Evolutionary conservation across 306 rosid species (phyloP).

Genomic region (Fagus sylvatica): DNA sequence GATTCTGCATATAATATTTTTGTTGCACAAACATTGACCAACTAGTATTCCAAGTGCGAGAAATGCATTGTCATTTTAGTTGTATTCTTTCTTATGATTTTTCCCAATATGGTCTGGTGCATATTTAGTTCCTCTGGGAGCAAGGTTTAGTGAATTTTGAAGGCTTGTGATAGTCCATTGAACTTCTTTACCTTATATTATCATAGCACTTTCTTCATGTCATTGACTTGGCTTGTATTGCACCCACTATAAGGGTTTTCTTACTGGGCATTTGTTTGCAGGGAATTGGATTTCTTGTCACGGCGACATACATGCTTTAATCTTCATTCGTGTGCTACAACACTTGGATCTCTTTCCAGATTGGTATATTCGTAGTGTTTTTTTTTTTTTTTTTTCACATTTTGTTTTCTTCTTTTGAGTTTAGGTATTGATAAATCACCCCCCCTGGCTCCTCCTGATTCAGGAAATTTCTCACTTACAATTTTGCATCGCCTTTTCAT

Average conservation of each 20-base stretch:
- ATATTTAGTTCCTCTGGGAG: constrained; percentile 7
- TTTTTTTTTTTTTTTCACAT: neutral
- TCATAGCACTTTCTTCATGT: neutral
- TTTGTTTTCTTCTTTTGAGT: neutral
- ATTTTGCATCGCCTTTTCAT: constrained; percentile 24
- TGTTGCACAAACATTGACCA: neutral
- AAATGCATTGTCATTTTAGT: constrained; percentile 13
- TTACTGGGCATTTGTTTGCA: constrained; percentile 33
- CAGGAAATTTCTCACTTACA: constrained; percentile 6
- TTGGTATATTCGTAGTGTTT: constrained; percentile 53
- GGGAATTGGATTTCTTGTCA: constrained; percentile 92
- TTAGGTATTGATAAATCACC: neutral
- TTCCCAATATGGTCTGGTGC: neutral
- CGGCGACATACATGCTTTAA: constrained; percentile 83
- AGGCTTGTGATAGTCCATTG: neutral
- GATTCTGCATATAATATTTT: neutral
- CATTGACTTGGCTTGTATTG: constrained; percentile 1
- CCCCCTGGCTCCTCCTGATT: neutral
- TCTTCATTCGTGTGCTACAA: constrained; percentile 87
- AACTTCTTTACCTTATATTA: neutral
- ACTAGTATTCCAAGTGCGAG: constrained; percentile 9
- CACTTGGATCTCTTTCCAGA: constrained; percentile 95
- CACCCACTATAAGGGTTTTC: constrained; percentile 16
- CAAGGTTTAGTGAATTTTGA: constrained; percentile 14
- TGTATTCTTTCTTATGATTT: neutral